Percentiles rank a stretch among this genome's conserved stretches.
Conservation (phyloP, 164 flowering plant species). For the Taxillus chinensis region DNA sequence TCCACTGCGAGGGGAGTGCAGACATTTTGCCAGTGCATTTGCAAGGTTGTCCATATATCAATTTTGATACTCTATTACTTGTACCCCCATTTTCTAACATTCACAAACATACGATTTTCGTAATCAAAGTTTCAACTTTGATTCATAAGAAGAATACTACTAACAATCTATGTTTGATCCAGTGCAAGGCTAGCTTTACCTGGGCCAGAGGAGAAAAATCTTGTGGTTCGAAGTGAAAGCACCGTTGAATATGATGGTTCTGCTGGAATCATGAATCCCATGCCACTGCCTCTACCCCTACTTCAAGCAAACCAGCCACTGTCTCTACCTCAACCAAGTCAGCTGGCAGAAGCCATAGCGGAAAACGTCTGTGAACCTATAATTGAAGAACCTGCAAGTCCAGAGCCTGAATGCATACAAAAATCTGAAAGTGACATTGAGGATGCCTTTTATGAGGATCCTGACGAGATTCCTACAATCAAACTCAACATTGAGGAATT, state of each 20-base stretch:
- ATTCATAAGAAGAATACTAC: neutral
- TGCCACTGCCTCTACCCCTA: conserved; percentile 22
- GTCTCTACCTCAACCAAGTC: neutral
- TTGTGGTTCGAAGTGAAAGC: conserved; percentile 21
- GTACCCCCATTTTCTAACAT: neutral
- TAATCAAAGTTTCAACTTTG: too few relatives aligned
- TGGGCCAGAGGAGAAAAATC: conserved; percentile 70
- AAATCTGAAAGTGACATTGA: conserved; percentile 29
- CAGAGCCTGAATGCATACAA: conserved; percentile 14
- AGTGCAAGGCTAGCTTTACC: conserved; percentile 96
- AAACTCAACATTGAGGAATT: conserved; percentile 19
- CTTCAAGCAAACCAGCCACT: conserved; percentile 14
- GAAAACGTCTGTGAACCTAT: conserved; percentile 30
- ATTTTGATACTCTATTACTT: too few relatives aligned
- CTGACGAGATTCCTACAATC: conserved; percentile 33
- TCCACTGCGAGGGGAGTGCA: conserved; percentile 82
- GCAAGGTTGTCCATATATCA: conserved; percentile 43
- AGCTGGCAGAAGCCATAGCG: neutral
- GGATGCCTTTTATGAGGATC: conserved; percentile 19
- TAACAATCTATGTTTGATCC: conserved; percentile 14
- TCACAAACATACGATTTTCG: too few relatives aligned
- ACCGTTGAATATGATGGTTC: neutral
- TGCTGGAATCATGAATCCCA: conserved; percentile 5
- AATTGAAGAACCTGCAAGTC: conserved; percentile 35
- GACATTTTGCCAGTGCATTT: conserved; percentile 70